These are phyloP conservation scores for Blastobotrys serpentis DNA, from an alignment of 1,139 yeast species.

Conservation along the genomic window DNA sequence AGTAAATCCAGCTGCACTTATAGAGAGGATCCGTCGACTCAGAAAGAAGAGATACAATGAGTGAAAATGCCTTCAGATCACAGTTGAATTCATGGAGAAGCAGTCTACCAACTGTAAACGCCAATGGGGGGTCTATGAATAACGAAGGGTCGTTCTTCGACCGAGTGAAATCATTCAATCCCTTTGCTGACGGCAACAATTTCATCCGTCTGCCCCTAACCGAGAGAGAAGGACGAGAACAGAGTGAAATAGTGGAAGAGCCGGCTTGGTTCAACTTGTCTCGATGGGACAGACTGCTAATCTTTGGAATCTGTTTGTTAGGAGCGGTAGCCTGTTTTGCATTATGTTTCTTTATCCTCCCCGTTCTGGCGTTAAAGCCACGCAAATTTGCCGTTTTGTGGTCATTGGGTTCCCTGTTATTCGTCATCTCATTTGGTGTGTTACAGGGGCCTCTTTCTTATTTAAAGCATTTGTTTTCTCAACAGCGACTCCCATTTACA, in stretches of 20 bases:
- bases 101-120: slow-evolving; percentile 24
- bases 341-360: slow-evolving; percentile 78
- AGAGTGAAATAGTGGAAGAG: slow-evolving; percentile 42
- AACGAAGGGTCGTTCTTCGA: slow-evolving; percentile 23
- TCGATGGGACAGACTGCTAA: slow-evolving; percentile 74
- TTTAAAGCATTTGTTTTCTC: slow-evolving; percentile 67
- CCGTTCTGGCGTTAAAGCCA: slow-evolving; percentile 86
- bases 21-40: too few relatives aligned
- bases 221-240: slow-evolving; percentile 47
- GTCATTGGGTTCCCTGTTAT: slow-evolving; percentile 87
- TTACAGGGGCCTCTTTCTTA: slow-evolving; percentile 89
- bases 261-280: slow-evolving; percentile 63
- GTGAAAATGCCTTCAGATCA: slow-evolving; percentile 39
- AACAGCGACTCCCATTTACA: slow-evolving; percentile 76
- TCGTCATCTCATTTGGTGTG: slow-evolving; percentile 85
- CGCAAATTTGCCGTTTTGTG: slow-evolving; percentile 81
- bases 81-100: slow-evolving; percentile 40
- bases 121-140: slow-evolving; percentile 12
- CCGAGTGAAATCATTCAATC: slow-evolving; percentile 32
- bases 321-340: slow-evolving; percentile 80
- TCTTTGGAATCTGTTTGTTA: slow-evolving; percentile 72
- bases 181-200: slow-evolving; percentile 45
- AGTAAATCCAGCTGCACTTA: too few relatives aligned
- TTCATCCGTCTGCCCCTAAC: slow-evolving; percentile 54
- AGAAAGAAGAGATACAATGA: slow-evolving; percentile 8